phyloP scores from a whole-genome alignment of 768 basidiomycete species.

The Dictyophora rubrovolvata region DNA sequence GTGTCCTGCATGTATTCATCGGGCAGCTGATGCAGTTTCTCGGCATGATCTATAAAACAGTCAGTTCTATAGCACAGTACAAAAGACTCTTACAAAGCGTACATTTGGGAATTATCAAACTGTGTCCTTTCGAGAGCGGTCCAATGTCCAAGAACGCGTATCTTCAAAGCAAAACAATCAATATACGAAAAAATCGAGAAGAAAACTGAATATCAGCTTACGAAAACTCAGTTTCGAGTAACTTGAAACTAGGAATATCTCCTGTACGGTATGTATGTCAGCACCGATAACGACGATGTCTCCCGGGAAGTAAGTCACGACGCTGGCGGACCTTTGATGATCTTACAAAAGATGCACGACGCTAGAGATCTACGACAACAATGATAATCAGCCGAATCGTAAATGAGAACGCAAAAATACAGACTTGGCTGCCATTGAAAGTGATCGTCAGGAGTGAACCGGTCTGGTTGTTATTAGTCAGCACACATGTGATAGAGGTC shows the following conservation, averaged over 20 bases:
- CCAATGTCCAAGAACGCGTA: constrained; percentile 38
- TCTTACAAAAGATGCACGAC: constrained; percentile 35
- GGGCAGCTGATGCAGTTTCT: constrained; percentile 31
- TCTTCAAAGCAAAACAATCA: constrained; percentile 8
- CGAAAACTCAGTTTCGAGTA: constrained; percentile 20
- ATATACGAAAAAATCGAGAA: background rate
- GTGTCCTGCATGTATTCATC: constrained; percentile 29
- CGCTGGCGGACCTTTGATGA: constrained; percentile 27
- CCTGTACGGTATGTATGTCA: background rate
- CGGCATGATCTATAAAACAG: constrained; percentile 27
- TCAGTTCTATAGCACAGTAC: background rate
- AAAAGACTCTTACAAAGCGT: constrained; percentile 7
- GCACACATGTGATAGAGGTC: too few species aligned
- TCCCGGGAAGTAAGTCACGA: constrained; percentile 8
- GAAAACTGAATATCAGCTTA: constrained; percentile 14
- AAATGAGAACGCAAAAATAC: background rate
- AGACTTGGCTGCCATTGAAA: background rate
- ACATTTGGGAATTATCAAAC: constrained; percentile 40
- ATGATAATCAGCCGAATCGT: background rate
- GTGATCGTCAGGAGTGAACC: background rate
- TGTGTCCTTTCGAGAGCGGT: constrained; percentile 33
- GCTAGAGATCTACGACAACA: background rate
- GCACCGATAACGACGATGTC: background rate
- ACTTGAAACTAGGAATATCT: constrained; percentile 18
- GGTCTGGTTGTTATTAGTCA: too few species aligned